Evolutionary conservation across 768 basidiomycete species (phyloP).

Genomic region (Tulasnella sp.): DNA sequence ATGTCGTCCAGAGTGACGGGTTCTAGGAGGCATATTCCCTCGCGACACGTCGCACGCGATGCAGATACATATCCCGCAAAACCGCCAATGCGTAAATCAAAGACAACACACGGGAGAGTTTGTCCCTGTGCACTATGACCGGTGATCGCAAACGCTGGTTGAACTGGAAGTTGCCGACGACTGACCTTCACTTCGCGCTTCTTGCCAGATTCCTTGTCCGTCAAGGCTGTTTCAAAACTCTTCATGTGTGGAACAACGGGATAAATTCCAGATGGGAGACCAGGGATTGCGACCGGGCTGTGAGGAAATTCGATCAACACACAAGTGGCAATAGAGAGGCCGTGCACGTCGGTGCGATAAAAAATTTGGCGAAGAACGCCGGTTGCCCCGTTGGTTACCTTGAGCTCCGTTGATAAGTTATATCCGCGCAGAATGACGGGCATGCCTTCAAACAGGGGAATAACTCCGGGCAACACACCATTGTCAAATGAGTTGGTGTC

Average conservation of each 20-base stretch:
- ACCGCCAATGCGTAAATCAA: constrained; percentile 21
- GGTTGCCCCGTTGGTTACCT: constrained; percentile 26
- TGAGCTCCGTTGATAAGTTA: constrained; percentile 27
- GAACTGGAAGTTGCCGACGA: constrained; percentile 22
- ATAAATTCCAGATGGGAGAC: constrained; percentile 20
- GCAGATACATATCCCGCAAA: constrained; percentile 27
- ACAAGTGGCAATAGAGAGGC: neutral
- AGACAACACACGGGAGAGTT: constrained; percentile 21
- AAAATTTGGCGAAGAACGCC: constrained; percentile 21
- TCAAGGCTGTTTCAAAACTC: neutral
- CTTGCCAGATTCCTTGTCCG: neutral
- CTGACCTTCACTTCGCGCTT: neutral
- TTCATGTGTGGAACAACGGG: constrained; percentile 19
- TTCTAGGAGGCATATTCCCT: constrained; percentile 18
- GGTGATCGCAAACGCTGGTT: constrained; percentile 27
- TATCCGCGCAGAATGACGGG: constrained; percentile 26
- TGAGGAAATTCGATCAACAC: constrained; percentile 21
- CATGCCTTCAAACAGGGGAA: constrained; percentile 33
- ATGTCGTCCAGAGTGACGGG: neutral
- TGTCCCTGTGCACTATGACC: constrained; percentile 28
- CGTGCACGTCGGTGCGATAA: neutral
- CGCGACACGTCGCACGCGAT: constrained; percentile 20
- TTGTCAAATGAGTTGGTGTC: neutral
- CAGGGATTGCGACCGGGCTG: constrained; percentile 18
- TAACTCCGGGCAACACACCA: constrained; percentile 24